A percentile compares a stretch with the other conserved stretches of the same genome.
phyloP scores from a whole-genome alignment of 169 alveolate genomes.

The Eimeria mitis region DNA sequence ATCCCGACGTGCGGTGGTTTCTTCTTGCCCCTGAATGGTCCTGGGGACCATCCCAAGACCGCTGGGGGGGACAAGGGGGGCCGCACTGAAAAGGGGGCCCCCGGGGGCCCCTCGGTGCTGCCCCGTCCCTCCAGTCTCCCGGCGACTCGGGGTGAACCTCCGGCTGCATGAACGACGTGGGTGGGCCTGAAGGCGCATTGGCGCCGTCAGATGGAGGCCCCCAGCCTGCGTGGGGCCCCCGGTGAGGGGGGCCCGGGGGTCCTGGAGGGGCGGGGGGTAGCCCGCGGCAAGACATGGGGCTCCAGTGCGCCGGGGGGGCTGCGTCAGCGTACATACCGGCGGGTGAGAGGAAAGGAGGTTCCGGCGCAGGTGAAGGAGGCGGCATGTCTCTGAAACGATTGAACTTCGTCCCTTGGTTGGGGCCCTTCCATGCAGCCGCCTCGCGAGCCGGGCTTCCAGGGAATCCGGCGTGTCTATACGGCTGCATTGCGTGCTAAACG shows the following conservation, averaged over 20 bases:
- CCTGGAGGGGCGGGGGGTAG: conserved; percentile 27
- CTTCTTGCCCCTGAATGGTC: not conserved
- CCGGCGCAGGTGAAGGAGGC: not conserved
- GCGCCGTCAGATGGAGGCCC: conserved; percentile 6
- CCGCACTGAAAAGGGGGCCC: not conserved
- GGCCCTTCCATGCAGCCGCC: conserved; percentile 51
- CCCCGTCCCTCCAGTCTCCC: conserved; percentile 1
- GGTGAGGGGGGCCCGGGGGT: conserved; percentile 30
- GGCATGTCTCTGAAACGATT: not conserved
- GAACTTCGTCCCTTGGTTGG: not conserved
- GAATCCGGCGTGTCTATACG: not conserved
- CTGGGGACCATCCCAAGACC: not conserved
- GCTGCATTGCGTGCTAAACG: not conserved
- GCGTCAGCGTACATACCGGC: not conserved
- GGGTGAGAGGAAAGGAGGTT: not conserved
- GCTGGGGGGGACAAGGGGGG: conserved; percentile 20
- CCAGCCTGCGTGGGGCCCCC: conserved; percentile 31
- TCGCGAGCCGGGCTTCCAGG: not conserved
- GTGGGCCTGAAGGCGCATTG: not conserved
- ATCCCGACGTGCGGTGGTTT: not conserved
- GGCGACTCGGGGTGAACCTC: not conserved
- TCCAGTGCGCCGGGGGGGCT: conserved; percentile 1
- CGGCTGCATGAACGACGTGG: not conserved
- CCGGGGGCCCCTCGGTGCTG: not conserved
- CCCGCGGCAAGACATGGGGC: conserved; percentile 1